phyloP scores from a whole-genome alignment of 305 asterid genomes.

The Fraxinus paxiana region DNA sequence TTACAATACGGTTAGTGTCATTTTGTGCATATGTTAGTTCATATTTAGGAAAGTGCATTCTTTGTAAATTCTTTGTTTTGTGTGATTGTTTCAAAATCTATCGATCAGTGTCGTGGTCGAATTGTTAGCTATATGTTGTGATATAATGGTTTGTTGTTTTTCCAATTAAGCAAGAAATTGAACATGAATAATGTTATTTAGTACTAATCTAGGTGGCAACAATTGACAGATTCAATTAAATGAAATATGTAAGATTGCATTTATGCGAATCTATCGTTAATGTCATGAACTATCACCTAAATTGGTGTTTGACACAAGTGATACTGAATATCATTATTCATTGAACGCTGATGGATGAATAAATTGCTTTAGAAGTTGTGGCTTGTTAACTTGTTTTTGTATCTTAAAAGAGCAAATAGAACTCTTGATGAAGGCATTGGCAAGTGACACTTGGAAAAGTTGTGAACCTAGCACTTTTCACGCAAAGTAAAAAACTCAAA shows the following conservation, averaged over 20 bases:
- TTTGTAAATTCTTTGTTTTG: background rate
- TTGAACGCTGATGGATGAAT: background rate
- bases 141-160: too few relatives aligned
- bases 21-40: background rate
- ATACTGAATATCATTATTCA: too few relatives aligned
- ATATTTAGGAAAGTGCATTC: background rate
- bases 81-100: background rate
- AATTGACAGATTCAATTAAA: too few relatives aligned
- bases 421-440: background rate
- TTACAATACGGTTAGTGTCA: background rate
- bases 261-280: too few relatives aligned
- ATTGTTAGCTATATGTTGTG: background rate
- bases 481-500: background rate
- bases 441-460: background rate
- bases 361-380: too few relatives aligned
- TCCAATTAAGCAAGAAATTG: background rate
- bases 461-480: background rate
- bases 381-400: too few relatives aligned
- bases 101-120: background rate
- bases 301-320: too few relatives aligned
- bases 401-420: background rate
- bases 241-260: too few relatives aligned
- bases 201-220: too few relatives aligned
- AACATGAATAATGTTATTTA: too few relatives aligned
- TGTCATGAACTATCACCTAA: too few relatives aligned